Evolutionary conservation across 176 grass and related monocot genomes (phyloP), one percentile per base, ranked within the genome.

Genomic region (Carex kokanica): DNA sequence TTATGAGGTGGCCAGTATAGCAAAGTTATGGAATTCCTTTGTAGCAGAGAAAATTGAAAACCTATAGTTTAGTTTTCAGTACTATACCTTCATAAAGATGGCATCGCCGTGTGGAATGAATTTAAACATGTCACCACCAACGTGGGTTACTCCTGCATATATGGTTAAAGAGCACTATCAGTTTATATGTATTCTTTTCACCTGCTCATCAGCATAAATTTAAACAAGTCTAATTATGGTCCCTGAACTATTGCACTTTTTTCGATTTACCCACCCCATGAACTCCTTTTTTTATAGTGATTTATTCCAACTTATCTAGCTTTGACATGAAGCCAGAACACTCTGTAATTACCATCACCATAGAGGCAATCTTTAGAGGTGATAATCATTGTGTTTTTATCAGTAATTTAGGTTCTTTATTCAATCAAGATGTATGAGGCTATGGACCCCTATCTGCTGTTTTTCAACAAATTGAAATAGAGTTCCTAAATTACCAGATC

Each of bases 1-100:
- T 70, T 74, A 74, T 20, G 9, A 41, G 15, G 17, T 70, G 11
- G 15, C 36, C 17, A 9, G 34, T 15, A 53, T 15, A 53, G 23
- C 21, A 53, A 47, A 54, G 18, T 73, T 27, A 54, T 16, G 11
- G 16, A 75, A 15, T 8, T 3, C 13, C 47, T 54, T 27, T 49
- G 47, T 27, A 54, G 55, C 72, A 54, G 53, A 9, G 59, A 78
- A 25, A 29, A 2, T 71, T 59, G 21, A 16, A 36, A 71, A 84
- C 15, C 17, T 32, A 32, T 27, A 17, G 6, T 62, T 74, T 10
- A 17, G 55, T 81, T 41, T 21, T 63, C 61, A 60, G 0, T 2
- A 90, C 0, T 29, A 53, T 74, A 92, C 93, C 88, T 98, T 98
- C 95, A 98, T 98, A 84, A 98, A 98, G 41, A 98, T 94, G 72